These are phyloP conservation scores for Colletotrichum siamense DNA, from an alignment of 2,329 filamentous ascomycete species.

Conservation along the genomic window DNA sequence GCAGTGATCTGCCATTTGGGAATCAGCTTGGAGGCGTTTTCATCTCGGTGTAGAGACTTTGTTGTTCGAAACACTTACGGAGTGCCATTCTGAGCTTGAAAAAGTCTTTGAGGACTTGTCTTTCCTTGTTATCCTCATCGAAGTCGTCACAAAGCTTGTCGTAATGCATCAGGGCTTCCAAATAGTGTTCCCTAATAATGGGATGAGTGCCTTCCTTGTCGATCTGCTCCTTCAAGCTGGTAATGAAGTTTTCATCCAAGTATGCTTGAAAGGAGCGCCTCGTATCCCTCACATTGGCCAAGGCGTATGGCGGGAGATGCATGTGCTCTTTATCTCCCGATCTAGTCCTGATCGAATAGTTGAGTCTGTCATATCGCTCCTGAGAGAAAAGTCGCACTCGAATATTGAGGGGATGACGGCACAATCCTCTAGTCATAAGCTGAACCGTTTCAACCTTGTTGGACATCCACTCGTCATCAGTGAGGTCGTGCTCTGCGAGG, in stretches of 20 bases:
- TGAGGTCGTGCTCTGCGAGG: slow-evolving; percentile 39
- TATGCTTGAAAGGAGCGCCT: slow-evolving; percentile 40
- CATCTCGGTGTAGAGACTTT: neutral
- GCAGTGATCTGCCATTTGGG: slow-evolving; percentile 31
- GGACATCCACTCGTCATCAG: slow-evolving; percentile 32
- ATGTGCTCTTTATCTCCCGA: neutral
- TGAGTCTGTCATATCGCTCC: slow-evolving; percentile 37
- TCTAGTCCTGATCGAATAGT: slow-evolving; percentile 37
- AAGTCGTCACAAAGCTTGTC: slow-evolving; percentile 9
- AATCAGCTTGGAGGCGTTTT: slow-evolving; percentile 32
- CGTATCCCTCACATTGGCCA: slow-evolving; percentile 41
- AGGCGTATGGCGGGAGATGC: slow-evolving; percentile 43
- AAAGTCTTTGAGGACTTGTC: slow-evolving; percentile 42
- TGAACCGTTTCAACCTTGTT: slow-evolving; percentile 36
- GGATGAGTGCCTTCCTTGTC: neutral
- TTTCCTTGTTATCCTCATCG: slow-evolving; percentile 26
- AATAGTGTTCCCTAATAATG: slow-evolving; percentile 16
- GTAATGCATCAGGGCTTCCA: slow-evolving; percentile 25
- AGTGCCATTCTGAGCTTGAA: slow-evolving; percentile 53
- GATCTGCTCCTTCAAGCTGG: neutral
- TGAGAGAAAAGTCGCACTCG: slow-evolving; percentile 48
- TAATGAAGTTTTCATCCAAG: slow-evolving; percentile 26
- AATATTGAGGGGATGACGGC: slow-evolving; percentile 39
- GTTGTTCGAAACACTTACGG: slow-evolving; percentile 39
- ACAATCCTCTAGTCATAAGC: slow-evolving; percentile 42